phyloP scores from a whole-genome alignment of 768 basidiomycete genomes.

The Xerocomellus intermedius region DNA sequence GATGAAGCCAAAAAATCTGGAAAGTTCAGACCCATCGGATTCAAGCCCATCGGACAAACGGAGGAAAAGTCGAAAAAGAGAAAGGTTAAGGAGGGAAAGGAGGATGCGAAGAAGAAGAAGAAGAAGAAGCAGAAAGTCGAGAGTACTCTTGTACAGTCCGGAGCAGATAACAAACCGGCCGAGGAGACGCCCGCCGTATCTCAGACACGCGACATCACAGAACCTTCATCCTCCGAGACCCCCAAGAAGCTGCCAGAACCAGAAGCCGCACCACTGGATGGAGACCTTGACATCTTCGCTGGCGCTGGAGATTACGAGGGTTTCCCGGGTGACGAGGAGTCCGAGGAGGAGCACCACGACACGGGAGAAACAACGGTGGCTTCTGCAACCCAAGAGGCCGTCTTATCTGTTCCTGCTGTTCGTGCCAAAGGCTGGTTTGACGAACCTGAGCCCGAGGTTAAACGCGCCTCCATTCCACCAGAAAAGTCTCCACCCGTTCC shows the following conservation, averaged over 20 bases:
- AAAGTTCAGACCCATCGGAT: slow-evolving; percentile 57
- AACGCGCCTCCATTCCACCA: not conserved
- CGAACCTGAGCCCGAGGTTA: slow-evolving; percentile 35
- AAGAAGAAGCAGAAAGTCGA: slow-evolving; percentile 61
- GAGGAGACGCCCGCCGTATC: not conserved
- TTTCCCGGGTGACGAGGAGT: slow-evolving; percentile 54
- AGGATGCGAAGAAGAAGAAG: slow-evolving; percentile 51
- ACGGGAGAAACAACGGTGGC: slow-evolving; percentile 14
- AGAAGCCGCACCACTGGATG: slow-evolving; percentile 34
- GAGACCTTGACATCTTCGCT: slow-evolving; percentile 85
- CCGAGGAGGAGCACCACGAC: slow-evolving; percentile 35
- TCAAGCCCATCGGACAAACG: slow-evolving; percentile 55
- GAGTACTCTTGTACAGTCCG: slow-evolving; percentile 20
- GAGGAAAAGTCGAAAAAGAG: slow-evolving; percentile 46
- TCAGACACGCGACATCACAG: not conserved
- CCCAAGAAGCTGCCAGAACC: slow-evolving; percentile 11
- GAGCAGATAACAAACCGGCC: not conserved
- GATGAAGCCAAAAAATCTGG: slow-evolving; percentile 39
- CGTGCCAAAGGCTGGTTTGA: slow-evolving; percentile 45
- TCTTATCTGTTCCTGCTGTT: not conserved
- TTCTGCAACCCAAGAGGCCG: slow-evolving; percentile 9
- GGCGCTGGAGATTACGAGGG: slow-evolving; percentile 84
- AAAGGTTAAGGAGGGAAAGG: slow-evolving; percentile 41
- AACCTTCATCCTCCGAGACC: slow-evolving; percentile 6
- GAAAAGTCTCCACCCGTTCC: slow-evolving; percentile 15